Base-by-base conservation (phyloP, 169 alveolate species). In the Plasmodium inui region DNA sequence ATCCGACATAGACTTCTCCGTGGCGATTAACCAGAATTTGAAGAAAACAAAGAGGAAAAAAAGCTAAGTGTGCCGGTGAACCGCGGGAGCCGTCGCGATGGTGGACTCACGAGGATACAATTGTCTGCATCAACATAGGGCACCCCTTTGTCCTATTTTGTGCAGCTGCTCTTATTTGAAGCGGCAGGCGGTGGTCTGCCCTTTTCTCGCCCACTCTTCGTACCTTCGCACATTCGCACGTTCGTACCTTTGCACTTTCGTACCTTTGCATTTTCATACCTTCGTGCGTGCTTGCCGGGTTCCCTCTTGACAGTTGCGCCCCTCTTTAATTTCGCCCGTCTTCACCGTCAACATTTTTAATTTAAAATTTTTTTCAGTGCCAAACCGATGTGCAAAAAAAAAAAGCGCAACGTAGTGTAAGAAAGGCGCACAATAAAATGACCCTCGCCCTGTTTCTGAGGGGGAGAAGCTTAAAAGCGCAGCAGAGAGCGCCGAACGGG, bases 1-100 rank as follows among this genome's bases (percentile, higher is more conserved):
- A 2, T 85, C 93, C 22, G 93, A 85, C 67, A 85, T 85, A 14
- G 93, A 85, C 37, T 85, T 85, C 79, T 85, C 93, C 30, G 79
- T 85, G 55, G 93, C 93, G 8, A 85, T 85, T 50, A 85, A 50
- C 44, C 72, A 85, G 22, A 85, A 85, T 44, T 73, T 85, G 80
- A 85, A 85, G 32, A 85, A 72, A 55, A 34, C 57, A 19, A 85
- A 30, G 79, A 73, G 74, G 79, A 85, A 85, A 73, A 85, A 46
- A 44, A 7, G 39, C 26, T 37, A 83, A 50, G 26, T 30, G 50
- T 34, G 46, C n/a, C 32, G 30, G 46, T 67, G 3, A 57, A 10
- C 5, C 3, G 39, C 39, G n/a, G 8, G 76, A 46, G 37, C 17
- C 12, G n/a, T 19, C 12, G 19, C 19, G 70, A 39, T 39, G 30